Percentiles rank a stretch among this genome's conserved stretches.
These are phyloP conservation scores for Penicillium robsamsonii DNA, from an alignment of 495 filamentous ascomycete species.

Conservation along the genomic window DNA sequence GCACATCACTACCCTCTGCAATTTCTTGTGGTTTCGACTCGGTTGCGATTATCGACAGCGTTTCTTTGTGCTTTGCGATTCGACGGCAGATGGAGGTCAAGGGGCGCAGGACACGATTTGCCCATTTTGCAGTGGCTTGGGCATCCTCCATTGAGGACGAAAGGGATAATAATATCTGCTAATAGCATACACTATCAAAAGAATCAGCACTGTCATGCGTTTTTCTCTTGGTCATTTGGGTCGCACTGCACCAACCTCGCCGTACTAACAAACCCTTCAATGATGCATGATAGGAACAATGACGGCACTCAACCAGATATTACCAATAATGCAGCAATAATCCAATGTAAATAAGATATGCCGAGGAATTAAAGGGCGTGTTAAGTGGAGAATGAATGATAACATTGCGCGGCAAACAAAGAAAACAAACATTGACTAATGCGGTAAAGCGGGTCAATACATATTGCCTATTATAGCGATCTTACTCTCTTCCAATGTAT, in stretches of 20 bases:
- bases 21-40: slow-evolving; percentile 25
- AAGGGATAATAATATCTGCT: slow-evolving; percentile 5
- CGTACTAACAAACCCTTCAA: slow-evolving; percentile 10
- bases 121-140: slow-evolving; percentile 47
- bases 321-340: not conserved
- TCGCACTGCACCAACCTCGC: slow-evolving; percentile 9
- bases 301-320: slow-evolving; percentile 11
- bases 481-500: not conserved
- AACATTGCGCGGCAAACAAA: slow-evolving; percentile 17
- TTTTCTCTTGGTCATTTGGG: not conserved
- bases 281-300: slow-evolving; percentile 16
- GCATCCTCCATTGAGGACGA: slow-evolving; percentile 39
- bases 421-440: slow-evolving; percentile 33
- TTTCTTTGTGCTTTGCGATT: slow-evolving; percentile 45
- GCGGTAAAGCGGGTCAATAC: slow-evolving; percentile 21
- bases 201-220: slow-evolving; percentile 3
- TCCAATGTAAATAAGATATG: slow-evolving; percentile 13
- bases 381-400: slow-evolving; percentile 7
- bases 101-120: slow-evolving; percentile 49
- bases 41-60: slow-evolving; percentile 32
- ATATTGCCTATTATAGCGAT: not conserved
- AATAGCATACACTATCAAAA: slow-evolving; percentile 11
- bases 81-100: slow-evolving; percentile 46
- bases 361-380: slow-evolving; percentile 11
- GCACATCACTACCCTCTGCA: slow-evolving; percentile 3